A percentile compares a stretch with the other conserved stretches of the same genome.
These are phyloP conservation scores for Herpetomonas samuelpessoai DNA, from an alignment of 208 protist species.

Conservation along the genomic window DNA sequence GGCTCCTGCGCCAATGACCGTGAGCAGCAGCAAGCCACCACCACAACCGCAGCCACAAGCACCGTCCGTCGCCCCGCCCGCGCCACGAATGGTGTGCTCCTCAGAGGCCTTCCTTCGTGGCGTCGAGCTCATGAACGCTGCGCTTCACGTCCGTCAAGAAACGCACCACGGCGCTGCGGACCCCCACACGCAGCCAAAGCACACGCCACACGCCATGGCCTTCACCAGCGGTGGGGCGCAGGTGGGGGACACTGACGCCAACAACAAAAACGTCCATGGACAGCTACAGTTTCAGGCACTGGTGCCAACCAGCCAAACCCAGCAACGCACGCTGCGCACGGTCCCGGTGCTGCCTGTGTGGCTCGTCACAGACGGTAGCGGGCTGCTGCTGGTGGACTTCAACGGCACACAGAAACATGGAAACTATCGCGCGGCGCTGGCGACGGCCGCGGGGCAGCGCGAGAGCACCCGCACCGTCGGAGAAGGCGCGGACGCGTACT, in stretches of 20 bases:
- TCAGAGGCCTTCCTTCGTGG: not conserved
- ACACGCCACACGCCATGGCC: not conserved
- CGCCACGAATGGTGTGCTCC: too few species aligned
- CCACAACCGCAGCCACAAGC: too few species aligned
- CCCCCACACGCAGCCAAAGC: too few species aligned
- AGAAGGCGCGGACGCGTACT: not conserved
- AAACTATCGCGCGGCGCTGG: conserved; percentile 14
- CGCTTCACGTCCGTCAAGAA: too few species aligned
- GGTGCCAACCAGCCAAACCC: not conserved
- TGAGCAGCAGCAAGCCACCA: too few species aligned
- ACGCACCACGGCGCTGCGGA: too few species aligned
- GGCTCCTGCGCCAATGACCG: too few species aligned
- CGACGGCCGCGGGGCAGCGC: too few species aligned
- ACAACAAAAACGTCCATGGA: not conserved
- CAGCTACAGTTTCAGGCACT: not conserved
- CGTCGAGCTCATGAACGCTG: not conserved
- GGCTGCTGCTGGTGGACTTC: conserved; percentile 8
- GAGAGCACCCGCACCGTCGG: not conserved
- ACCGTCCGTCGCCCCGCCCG: too few species aligned
- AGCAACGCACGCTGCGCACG: not conserved
- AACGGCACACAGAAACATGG: conserved; percentile 28
- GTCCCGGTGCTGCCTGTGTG: conserved; percentile 1
- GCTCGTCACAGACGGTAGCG: conserved; percentile 10
- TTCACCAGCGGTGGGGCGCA: not conserved
- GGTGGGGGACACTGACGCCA: not conserved